A percentile compares a stretch with the other conserved stretches of the same genome.
These are phyloP conservation scores for Avena sativa DNA, from an alignment of 176 grass and related monocot species.

Conservation along the genomic window DNA sequence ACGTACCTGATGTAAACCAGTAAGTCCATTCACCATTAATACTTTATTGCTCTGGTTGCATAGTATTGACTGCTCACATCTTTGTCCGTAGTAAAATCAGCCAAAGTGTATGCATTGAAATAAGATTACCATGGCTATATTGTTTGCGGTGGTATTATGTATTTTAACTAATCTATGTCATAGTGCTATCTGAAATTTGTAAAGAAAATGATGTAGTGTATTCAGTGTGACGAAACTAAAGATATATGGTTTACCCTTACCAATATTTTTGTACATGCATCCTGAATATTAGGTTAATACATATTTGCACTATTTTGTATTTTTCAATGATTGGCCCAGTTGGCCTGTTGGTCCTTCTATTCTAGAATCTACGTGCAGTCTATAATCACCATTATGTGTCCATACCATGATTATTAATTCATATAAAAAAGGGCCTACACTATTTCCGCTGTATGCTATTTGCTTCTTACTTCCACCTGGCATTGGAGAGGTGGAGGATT, in stretches of 20 bases:
- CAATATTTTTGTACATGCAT: neutral
- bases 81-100: neutral
- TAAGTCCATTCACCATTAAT: constrained; percentile 48
- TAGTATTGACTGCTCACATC: constrained; percentile 18
- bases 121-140: neutral
- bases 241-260: neutral
- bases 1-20: constrained; percentile 76
- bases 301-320: neutral
- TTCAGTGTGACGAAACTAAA: neutral
- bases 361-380: neutral
- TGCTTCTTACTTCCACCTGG: neutral
- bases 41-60: constrained; percentile 1
- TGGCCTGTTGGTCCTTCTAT: neutral
- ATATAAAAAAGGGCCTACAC: neutral
- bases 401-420: neutral
- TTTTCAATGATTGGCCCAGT: neutral
- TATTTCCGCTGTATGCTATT: neutral
- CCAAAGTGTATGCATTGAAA: neutral
- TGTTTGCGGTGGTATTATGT: neutral
- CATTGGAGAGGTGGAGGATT: neutral
- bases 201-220: neutral
- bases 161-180: neutral
- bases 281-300: neutral
- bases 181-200: neutral
- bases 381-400: neutral